Conservation (phyloP, 352 stramenopile genomes). For the Phytophthora ohioensis region DNA sequence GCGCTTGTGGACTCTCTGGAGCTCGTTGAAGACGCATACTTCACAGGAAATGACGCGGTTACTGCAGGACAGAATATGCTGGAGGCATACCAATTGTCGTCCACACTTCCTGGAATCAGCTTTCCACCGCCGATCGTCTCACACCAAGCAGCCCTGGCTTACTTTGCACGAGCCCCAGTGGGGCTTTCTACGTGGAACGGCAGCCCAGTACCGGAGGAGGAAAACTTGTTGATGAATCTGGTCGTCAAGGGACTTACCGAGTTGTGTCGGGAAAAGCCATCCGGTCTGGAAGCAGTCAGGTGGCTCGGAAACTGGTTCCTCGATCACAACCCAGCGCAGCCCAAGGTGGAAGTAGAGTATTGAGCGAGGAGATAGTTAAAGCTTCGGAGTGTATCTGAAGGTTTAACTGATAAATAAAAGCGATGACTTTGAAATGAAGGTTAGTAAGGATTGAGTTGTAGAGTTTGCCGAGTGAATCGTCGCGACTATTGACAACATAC, state of each 20-base stretch:
- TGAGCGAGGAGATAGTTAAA: conserved; percentile 10
- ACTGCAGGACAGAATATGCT: conserved; percentile 46
- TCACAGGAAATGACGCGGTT: conserved; percentile 57
- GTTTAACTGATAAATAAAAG: conserved; percentile 1
- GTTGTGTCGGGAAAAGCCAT: conserved; percentile 84
- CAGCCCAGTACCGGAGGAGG: conserved; percentile 38
- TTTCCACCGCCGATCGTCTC: conserved; percentile 67
- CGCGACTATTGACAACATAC: conserved; percentile 36
- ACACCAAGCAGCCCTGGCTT: conserved; percentile 60
- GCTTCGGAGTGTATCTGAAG: neutral
- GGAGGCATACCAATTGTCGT: conserved; percentile 69
- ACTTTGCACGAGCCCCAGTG: conserved; percentile 64
- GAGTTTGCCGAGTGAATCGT: conserved; percentile 31
- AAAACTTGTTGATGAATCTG: conserved; percentile 67
- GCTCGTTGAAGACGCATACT: conserved; percentile 73
- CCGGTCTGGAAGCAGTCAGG: conserved; percentile 74
- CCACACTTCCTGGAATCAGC: conserved; percentile 64
- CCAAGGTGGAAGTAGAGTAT: conserved; percentile 63
- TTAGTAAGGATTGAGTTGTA: no score
- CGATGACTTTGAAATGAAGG: neutral
- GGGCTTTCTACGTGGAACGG: conserved; percentile 62
- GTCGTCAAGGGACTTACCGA: conserved; percentile 79
- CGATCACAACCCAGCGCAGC: conserved; percentile 88
- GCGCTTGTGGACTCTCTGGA: conserved; percentile 70
- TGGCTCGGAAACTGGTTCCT: conserved; percentile 90